Percentiles rank a stretch among this genome's conserved stretches.
Evolutionary conservation across 2,329 filamentous ascomycete genomes (phyloP).

Genomic region (Hypoxylon sp.): DNA sequence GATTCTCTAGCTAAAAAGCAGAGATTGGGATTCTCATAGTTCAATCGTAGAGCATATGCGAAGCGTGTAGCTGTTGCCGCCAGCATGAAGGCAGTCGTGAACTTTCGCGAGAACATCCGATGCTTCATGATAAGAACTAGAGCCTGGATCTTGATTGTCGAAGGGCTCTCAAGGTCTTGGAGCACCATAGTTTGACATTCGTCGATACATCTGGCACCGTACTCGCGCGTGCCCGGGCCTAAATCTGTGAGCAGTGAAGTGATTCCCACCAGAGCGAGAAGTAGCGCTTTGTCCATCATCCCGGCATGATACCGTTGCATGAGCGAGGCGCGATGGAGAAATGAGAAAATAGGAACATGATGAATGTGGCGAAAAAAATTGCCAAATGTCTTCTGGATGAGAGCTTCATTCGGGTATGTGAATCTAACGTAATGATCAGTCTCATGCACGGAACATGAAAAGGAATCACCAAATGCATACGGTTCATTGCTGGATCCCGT

Average conservation of each 20-base stretch:
- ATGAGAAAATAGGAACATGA: constrained; percentile 67
- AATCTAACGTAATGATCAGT: constrained; percentile 50
- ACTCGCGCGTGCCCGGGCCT: constrained; percentile 60
- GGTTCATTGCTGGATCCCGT: constrained; percentile 37
- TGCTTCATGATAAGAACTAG: constrained; percentile 58
- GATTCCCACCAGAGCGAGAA: constrained; percentile 64
- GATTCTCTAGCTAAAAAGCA: constrained; percentile 52
- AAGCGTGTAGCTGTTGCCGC: constrained; percentile 57
- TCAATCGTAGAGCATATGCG: constrained; percentile 58
- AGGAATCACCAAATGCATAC: constrained; percentile 38
- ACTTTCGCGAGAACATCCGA: constrained; percentile 55
- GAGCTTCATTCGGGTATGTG: constrained; percentile 54
- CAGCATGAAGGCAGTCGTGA: constrained; percentile 58
- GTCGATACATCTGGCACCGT: constrained; percentile 63
- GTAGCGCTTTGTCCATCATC: constrained; percentile 62
- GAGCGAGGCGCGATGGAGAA: constrained; percentile 65
- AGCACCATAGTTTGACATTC: constrained; percentile 63
- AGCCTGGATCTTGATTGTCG: constrained; percentile 62
- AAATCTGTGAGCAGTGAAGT: constrained; percentile 65
- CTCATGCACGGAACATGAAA: constrained; percentile 24
- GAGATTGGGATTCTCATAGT: constrained; percentile 56
- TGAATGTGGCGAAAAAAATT: constrained; percentile 67
- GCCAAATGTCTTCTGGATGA: constrained; percentile 63
- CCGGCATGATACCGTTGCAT: constrained; percentile 67
- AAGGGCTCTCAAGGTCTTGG: constrained; percentile 62